Evolutionary conservation across 441 rosid genomes (phyloP).

Genomic region (Viola pubescens): DNA sequence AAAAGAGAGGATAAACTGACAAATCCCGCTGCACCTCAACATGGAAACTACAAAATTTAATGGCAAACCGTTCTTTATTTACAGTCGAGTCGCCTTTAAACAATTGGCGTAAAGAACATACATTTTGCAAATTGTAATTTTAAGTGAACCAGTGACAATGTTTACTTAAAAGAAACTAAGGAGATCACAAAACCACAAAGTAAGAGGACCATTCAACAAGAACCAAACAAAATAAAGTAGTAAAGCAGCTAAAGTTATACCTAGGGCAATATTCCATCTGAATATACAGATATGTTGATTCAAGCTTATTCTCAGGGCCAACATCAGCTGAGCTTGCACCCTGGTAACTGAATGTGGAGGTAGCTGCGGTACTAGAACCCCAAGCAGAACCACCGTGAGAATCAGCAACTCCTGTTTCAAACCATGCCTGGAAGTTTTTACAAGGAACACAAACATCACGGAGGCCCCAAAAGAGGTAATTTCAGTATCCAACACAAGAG

Average conservation of each 20-base stretch:
- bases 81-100: too few relatives aligned
- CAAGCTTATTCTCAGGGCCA: slow-evolving; percentile 66
- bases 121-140: too few relatives aligned
- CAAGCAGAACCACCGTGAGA: slow-evolving; percentile 49
- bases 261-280: slow-evolving; percentile 99
- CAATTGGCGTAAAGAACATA: too few relatives aligned
- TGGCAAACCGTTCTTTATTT: too few relatives aligned
- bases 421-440: slow-evolving; percentile 80
- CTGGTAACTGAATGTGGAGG: slow-evolving; percentile 49
- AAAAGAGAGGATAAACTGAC: too few relatives aligned
- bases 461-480: slow-evolving; percentile 7
- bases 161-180: too few relatives aligned
- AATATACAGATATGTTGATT: slow-evolving; percentile 80
- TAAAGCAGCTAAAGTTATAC: slow-evolving; percentile 30
- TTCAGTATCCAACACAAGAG: too few relatives aligned
- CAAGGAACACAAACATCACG: slow-evolving; percentile 27
- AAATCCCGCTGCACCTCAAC: too few relatives aligned
- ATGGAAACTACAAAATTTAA: too few relatives aligned
- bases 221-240: neutral
- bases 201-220: neutral
- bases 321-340: slow-evolving; percentile 53
- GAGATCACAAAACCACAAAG: too few relatives aligned
- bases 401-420: slow-evolving; percentile 80
- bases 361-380: slow-evolving; percentile 78
- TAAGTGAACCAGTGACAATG: too few relatives aligned